Evolutionary conservation across 108 stramenopile species (phyloP), one percentile per base, ranked within the genome.

Genomic region (Skeletonema grethae): DNA sequence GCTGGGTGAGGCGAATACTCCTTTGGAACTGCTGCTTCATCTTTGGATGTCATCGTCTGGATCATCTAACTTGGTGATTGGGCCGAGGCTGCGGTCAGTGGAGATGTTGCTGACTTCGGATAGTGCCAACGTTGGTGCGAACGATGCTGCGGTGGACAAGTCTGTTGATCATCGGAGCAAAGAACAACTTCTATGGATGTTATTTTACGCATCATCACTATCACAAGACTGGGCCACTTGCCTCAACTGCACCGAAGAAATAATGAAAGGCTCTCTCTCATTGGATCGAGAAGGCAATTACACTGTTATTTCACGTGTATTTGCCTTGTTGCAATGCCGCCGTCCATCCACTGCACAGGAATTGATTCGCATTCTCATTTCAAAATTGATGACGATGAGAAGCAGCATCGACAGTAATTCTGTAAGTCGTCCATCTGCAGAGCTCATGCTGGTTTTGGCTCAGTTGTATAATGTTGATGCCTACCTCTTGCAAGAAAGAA

Each of bases 251-350:
- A 56, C 67, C 13, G 81, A 82, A 34, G 61, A 76, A 61, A 36
- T 78, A 32, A 50, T 30, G 34, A 55, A 59, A 36, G 15, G 16
- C 41, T 18, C 8, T 4, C 8, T 43, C 41, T 43, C 41, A 0
- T 3, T 15, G 0, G 4, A n/a, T 3, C 41, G 15, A n/a, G 34
- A 24, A 43, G 39, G 57, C 13, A 16, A 0, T 0, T 9, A 9
- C n/a, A n/a, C 22, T 22, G 50, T 8, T 53, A 7, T 22, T 53
- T 53, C 50, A 22, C 35, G 38, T 22, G 65, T 73, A 3, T 82
- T 82, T 38, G 81, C 72, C 16, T 57, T 82, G 10, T 43, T 82
- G 72, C 81, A 82, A 59, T 79, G 77, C 22, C 55, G 77, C 50
- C 65, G 72, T 12, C 48, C 76, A 32, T 72, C 72, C 22, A 65